Evolutionary conservation across 2,329 filamentous ascomycete genomes (phyloP).

Genomic region (Trichoderma afroharzianum): DNA sequence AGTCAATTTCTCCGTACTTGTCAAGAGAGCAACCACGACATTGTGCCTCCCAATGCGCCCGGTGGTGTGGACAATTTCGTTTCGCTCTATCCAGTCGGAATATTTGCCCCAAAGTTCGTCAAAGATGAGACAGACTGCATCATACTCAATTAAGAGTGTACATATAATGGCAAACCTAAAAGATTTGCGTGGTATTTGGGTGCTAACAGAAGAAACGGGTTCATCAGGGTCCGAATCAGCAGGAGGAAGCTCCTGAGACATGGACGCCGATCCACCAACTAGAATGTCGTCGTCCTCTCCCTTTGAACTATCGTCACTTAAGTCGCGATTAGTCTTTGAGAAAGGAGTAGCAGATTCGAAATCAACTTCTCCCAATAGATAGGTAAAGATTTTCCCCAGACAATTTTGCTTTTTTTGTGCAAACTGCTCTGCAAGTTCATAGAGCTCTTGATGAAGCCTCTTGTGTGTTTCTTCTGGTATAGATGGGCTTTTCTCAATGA

Average conservation of each 20-base stretch:
- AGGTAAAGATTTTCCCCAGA: constrained; percentile 58
- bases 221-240: constrained; percentile 38
- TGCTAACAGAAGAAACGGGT: not conserved
- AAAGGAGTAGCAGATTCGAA: constrained; percentile 57
- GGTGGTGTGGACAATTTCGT: not conserved
- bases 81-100: rapidly evolving
- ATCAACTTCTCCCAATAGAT: constrained; percentile 62
- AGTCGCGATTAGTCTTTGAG: constrained; percentile 62
- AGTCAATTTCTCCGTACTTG: rapidly evolving
- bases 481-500: constrained; percentile 58
- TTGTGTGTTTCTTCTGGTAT: constrained; percentile 55
- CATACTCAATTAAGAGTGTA: not conserved
- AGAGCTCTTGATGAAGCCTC: constrained; percentile 51
- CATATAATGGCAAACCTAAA: not conserved
- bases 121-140: not conserved
- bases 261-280: constrained; percentile 50
- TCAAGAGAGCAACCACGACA: not conserved
- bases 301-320: constrained; percentile 74
- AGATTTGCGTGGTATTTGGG: rapidly evolving
- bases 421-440: constrained; percentile 54
- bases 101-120: not conserved
- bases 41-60: not conserved
- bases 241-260: constrained; percentile 59
- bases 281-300: constrained; percentile 65
- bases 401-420: constrained; percentile 58